Percentiles rank a stretch among this genome's conserved stretches.
phyloP scores from a whole-genome alignment of 345 rosid species.

The Brassica incana region DNA sequence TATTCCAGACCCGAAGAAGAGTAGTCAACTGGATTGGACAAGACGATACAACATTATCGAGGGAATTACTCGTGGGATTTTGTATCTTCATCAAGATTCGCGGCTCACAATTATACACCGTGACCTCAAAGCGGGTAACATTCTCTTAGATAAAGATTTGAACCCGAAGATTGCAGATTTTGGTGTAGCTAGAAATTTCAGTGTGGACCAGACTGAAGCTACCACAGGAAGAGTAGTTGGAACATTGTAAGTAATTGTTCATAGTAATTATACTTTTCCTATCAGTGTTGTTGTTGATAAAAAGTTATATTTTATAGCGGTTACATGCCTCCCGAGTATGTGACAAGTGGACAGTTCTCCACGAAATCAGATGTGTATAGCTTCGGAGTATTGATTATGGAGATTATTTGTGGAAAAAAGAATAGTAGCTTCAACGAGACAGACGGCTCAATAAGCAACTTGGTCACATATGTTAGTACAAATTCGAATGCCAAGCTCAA shows the following conservation, averaged over 20 bases:
- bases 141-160: slow-evolving; percentile 26
- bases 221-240: slow-evolving; percentile 26
- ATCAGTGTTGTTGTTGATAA: neutral
- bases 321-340: slow-evolving; percentile 36
- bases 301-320: slow-evolving; percentile 16
- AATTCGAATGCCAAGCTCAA: neutral
- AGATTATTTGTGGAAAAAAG: slow-evolving; percentile 24
- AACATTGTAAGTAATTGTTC: slow-evolving; percentile 22
- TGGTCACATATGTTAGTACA: slow-evolving; percentile 31
- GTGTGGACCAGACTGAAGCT: slow-evolving; percentile 20
- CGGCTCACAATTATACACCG: slow-evolving; percentile 37
- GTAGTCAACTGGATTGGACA: slow-evolving; percentile 29
- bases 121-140: slow-evolving; percentile 35
- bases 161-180: slow-evolving; percentile 31
- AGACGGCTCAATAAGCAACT: slow-evolving; percentile 13
- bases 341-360: slow-evolving; percentile 16
- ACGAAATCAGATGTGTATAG: slow-evolving; percentile 35
- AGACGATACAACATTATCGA: slow-evolving; percentile 20
- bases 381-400: slow-evolving; percentile 25
- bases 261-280: neutral
- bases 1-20: slow-evolving; percentile 36
- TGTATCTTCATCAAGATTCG: slow-evolving; percentile 44
- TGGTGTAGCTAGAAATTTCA: slow-evolving; percentile 20
- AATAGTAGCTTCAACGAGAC: slow-evolving; percentile 14
- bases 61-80: slow-evolving; percentile 35